Percentiles rank a stretch among this genome's conserved stretches.
These are phyloP conservation scores for Mucor saturninus DNA, from an alignment of 371 early-diverging fungal genomes.

Conservation along the genomic window DNA sequence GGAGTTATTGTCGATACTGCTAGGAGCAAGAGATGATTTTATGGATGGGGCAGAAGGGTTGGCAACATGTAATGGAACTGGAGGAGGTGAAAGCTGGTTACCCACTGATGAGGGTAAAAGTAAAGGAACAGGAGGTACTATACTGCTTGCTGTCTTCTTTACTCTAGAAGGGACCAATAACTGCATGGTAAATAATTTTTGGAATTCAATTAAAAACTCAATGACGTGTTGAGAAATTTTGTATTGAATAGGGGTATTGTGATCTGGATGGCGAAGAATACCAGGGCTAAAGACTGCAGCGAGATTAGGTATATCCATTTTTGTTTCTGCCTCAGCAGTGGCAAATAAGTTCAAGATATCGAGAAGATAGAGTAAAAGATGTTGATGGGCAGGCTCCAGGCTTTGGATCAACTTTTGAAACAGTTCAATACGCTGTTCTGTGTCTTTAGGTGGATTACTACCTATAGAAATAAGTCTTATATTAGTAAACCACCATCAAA, in stretches of 20 bases:
- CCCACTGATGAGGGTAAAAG: slow-evolving; percentile 14
- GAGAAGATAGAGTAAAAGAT: slow-evolving; percentile 59
- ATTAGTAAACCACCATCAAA: neutral
- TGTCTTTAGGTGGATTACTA: slow-evolving; percentile 27
- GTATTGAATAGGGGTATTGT: slow-evolving; percentile 61
- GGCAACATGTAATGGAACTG: neutral
- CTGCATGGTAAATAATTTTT: slow-evolving; percentile 49
- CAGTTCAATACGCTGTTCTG: slow-evolving; percentile 37
- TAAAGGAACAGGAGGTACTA: slow-evolving; percentile 22
- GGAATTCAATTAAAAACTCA: slow-evolving; percentile 59
- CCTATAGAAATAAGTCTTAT: slow-evolving; percentile 5
- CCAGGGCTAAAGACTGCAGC: slow-evolving; percentile 65
- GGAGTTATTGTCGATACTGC: neutral
- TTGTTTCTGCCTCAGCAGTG: slow-evolving; percentile 44
- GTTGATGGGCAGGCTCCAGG: slow-evolving; percentile 56
- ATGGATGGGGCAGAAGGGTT: neutral
- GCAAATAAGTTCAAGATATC: slow-evolving; percentile 59
- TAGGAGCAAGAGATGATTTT: neutral
- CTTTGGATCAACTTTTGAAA: slow-evolving; percentile 53
- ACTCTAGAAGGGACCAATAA: slow-evolving; percentile 4
- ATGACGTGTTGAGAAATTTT: slow-evolving; percentile 60
- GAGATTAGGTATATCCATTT: slow-evolving; percentile 57
- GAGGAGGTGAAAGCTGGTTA: neutral
- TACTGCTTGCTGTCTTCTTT: slow-evolving; percentile 5
- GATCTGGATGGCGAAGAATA: slow-evolving; percentile 58